A percentile compares a stretch with the other conserved stretches of the same genome.
These are phyloP conservation scores for Phytophthora ramorum DNA, from an alignment of 352 stramenopile genomes.

Conservation along the genomic window DNA sequence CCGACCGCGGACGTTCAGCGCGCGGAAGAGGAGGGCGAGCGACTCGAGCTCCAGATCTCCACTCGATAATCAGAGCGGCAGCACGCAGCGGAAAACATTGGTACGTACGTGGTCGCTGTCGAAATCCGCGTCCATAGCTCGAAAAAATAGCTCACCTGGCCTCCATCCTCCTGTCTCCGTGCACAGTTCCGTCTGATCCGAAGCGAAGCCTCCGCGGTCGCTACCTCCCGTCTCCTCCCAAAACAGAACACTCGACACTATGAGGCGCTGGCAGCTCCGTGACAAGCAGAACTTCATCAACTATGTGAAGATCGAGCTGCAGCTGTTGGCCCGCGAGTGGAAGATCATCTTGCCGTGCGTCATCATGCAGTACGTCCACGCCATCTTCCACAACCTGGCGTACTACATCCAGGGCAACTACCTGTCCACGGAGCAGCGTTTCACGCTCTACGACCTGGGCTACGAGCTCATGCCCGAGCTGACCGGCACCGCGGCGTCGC, in stretches of 20 bases:
- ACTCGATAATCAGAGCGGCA: conserved; percentile 24
- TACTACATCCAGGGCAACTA: conserved; percentile 86
- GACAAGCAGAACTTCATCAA: conserved; percentile 64
- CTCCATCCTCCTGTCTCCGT: not conserved
- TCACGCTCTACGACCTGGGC: conserved; percentile 78
- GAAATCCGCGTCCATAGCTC: too few species aligned
- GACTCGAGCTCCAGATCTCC: conserved; percentile 6
- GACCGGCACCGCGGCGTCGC: conserved; percentile 38
- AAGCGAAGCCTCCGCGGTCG: too few species aligned
- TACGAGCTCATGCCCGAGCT: conserved; percentile 80
- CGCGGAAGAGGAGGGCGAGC: conserved; percentile 31
- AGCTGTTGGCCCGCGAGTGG: conserved; percentile 71
- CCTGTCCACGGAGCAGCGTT: conserved; percentile 71
- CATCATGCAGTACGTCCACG: conserved; percentile 88
- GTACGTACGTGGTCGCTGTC: conserved; percentile 3
- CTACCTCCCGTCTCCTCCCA: not conserved
- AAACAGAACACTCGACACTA: not conserved
- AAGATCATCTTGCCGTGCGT: conserved; percentile 76
- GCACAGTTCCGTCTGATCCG: conserved; percentile 15
- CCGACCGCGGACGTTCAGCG: conserved; percentile 23
- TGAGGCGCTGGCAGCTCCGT: conserved; percentile 58
- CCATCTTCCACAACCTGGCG: conserved; percentile 86
- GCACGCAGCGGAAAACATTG: conserved; percentile 2
- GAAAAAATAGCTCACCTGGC: too few species aligned
- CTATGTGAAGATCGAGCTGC: conserved; percentile 70